These are phyloP conservation scores for Suillus spraguei DNA, from an alignment of 768 basidiomycete species.

Conservation along the genomic window DNA sequence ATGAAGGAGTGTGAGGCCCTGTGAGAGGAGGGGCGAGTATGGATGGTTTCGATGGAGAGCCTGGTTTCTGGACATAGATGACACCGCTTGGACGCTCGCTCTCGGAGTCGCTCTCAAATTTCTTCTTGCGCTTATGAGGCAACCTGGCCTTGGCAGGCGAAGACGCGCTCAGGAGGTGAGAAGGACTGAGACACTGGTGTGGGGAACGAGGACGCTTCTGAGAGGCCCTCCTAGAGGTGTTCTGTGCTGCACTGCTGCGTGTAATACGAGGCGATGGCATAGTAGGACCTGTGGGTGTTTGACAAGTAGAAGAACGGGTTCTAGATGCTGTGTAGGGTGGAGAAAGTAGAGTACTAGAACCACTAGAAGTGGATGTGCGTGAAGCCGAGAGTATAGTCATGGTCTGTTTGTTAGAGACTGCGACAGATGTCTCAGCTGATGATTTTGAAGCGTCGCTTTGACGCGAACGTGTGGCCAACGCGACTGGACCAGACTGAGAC, in stretches of 20 bases:
- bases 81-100: slow-evolving; percentile 12
- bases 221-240: slow-evolving; percentile 13
- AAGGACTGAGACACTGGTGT: slow-evolving; percentile 11
- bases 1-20: slow-evolving; percentile 14
- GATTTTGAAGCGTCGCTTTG: slow-evolving; percentile 13
- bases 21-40: slow-evolving; percentile 32
- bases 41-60: slow-evolving; percentile 37
- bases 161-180: slow-evolving; percentile 9
- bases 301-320: slow-evolving; percentile 11
- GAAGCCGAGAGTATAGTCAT: slow-evolving; percentile 22
- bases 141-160: slow-evolving; percentile 20
- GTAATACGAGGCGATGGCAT: slow-evolving; percentile 4
- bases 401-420: not conserved
- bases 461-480: slow-evolving; percentile 17
- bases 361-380: slow-evolving; percentile 30
- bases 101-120: slow-evolving; percentile 13
- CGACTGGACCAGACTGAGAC: slow-evolving; percentile 8
- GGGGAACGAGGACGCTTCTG: slow-evolving; percentile 32
- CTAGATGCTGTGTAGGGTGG: not conserved
- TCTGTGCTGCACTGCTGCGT: slow-evolving; percentile 18
- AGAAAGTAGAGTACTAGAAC: slow-evolving; percentile 3
- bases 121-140: slow-evolving; percentile 26
- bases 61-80: slow-evolving; percentile 16
- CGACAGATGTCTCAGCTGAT: not conserved
- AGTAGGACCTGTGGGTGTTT: slow-evolving; percentile 19